These are phyloP conservation scores for Lactifluus volemus DNA, from an alignment of 768 basidiomycete species.

Conservation along the genomic window DNA sequence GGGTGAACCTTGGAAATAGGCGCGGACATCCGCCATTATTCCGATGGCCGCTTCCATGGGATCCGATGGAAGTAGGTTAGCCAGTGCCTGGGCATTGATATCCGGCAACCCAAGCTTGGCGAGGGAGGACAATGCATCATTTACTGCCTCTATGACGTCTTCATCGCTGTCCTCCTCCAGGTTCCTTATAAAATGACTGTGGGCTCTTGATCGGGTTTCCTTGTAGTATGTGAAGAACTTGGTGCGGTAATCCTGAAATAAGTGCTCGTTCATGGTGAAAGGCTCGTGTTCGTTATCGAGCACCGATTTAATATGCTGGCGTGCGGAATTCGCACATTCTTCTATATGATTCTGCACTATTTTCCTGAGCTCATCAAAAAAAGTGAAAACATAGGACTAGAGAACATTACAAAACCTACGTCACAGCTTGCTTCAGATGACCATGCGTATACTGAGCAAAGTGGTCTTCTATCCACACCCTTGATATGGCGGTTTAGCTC, in stretches of 20 bases:
- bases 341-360: constrained; percentile 9
- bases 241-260: constrained; percentile 27
- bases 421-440: constrained; percentile 17
- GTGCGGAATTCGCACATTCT: neutral
- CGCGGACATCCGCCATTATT: constrained; percentile 66
- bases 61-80: constrained; percentile 42
- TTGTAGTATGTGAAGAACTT: constrained; percentile 47
- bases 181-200: neutral
- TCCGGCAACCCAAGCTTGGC: constrained; percentile 32
- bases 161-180: neutral
- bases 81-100: constrained; percentile 33
- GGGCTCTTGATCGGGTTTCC: constrained; percentile 18
- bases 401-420: constrained; percentile 1
- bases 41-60: constrained; percentile 43
- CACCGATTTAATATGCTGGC: constrained; percentile 6
- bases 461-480: constrained; percentile 12
- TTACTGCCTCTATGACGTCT: neutral
- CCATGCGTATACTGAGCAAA: constrained; percentile 20
- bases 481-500: constrained; percentile 17
- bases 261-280: constrained; percentile 22
- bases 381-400: neutral
- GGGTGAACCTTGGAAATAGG: constrained; percentile 61
- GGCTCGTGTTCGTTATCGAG: constrained; percentile 16
- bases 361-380: neutral
- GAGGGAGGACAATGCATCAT: constrained; percentile 30